A percentile compares a stretch with the other conserved stretches of the same genome.
These are phyloP conservation scores for Coelomomyces lativittatus DNA, from an alignment of 371 early-diverging fungal species.

Conservation along the genomic window DNA sequence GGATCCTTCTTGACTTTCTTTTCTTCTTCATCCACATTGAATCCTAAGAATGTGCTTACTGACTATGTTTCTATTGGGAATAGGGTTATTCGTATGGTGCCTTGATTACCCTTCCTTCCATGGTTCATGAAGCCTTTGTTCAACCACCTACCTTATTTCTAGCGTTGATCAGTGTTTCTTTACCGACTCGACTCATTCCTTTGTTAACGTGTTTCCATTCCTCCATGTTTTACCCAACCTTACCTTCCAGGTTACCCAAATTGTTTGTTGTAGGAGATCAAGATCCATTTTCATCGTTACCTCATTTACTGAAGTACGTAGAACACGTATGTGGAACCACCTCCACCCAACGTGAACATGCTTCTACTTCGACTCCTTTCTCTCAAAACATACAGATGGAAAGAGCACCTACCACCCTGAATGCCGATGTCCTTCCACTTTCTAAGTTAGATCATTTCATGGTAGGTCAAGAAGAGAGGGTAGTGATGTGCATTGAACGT, in stretches of 20 bases:
- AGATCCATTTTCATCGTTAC: neutral
- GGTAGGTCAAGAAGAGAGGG: neutral
- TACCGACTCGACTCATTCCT: neutral
- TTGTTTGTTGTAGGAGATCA: neutral
- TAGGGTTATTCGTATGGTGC: neutral
- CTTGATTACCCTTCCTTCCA: neutral
- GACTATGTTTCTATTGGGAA: too few relatives aligned
- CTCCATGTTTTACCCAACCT: neutral
- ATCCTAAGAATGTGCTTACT: too few relatives aligned
- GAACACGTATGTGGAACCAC: neutral
- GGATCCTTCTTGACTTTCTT: too few relatives aligned
- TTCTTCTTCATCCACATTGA: too few relatives aligned
- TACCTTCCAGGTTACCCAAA: neutral
- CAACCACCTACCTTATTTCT: neutral
- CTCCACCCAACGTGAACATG: neutral
- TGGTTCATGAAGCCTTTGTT: neutral
- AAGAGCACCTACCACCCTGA: too few relatives aligned
- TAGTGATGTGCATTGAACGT: neutral
- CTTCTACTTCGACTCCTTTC: neutral
- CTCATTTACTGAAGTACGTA: neutral
- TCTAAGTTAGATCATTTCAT: neutral
- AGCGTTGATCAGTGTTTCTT: neutral
- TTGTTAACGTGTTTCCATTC: neutral
- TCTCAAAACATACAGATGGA: neutral
- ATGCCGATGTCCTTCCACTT: neutral